Conservation (phyloP, 2,329 filamentous ascomycete species). For the Clonostachys sp. region DNA sequence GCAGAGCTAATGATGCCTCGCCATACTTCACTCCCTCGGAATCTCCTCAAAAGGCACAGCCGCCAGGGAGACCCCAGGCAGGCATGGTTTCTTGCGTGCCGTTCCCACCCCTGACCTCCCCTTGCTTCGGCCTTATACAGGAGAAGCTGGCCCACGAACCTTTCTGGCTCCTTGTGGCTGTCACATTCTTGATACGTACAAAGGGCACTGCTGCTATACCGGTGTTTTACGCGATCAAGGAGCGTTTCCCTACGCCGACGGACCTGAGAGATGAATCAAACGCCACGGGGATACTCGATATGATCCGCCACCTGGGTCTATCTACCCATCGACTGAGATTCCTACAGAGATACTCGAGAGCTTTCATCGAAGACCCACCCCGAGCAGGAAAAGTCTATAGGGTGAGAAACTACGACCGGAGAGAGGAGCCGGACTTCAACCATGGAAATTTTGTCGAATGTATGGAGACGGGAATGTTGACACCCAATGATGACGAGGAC, state of each 20-base stretch:
- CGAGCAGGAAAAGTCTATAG: conserved; percentile 46
- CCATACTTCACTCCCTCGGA: not conserved
- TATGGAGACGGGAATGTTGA: not conserved
- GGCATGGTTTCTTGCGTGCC: conserved; percentile 50
- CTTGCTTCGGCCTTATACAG: conserved; percentile 75
- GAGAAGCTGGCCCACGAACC: conserved; percentile 71
- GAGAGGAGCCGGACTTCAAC: conserved; percentile 14
- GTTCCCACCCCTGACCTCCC: conserved; percentile 62
- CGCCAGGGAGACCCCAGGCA: conserved; percentile 23
- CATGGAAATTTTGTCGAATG: not conserved
- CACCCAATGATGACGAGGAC: conserved; percentile 3
- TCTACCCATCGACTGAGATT: conserved; percentile 61
- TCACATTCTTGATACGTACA: conserved; percentile 82
- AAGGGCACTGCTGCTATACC: conserved; percentile 71
- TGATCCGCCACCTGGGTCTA: conserved; percentile 69
- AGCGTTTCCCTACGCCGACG: conserved; percentile 61
- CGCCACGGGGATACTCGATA: conserved; percentile 45
- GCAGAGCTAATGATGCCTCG: not conserved
- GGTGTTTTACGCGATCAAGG: conserved; percentile 64
- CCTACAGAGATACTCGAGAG: conserved; percentile 65
- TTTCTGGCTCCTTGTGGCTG: conserved; percentile 76
- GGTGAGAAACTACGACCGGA: conserved; percentile 41
- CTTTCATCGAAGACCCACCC: conserved; percentile 64
- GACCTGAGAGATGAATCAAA: conserved; percentile 51
- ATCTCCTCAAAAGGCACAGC: conserved; percentile 6